phyloP scores from a whole-genome alignment of 2,329 filamentous ascomycete genomes.

The Metarhizium guizhouense region DNA sequence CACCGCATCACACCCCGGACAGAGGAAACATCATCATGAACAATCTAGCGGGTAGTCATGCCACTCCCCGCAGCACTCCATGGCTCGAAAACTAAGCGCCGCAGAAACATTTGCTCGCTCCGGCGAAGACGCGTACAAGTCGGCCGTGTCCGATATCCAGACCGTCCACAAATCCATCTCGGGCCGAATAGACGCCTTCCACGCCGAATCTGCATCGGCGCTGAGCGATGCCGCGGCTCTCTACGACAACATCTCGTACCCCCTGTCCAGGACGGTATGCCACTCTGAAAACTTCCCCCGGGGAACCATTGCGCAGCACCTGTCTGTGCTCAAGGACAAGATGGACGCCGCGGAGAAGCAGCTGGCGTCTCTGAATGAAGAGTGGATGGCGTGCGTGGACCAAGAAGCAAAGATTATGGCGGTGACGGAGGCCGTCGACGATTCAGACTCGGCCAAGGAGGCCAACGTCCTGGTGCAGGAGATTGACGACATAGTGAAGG shows the following conservation, averaged over 20 bases:
- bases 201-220: constrained; percentile 7
- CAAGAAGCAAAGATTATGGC: constrained; percentile 13
- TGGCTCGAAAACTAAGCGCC: background rate
- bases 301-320: constrained; percentile 18
- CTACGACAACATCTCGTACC: constrained; percentile 23
- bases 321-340: constrained; percentile 13
- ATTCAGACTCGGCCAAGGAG: background rate
- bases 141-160: constrained; percentile 10
- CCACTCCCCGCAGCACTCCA: background rate
- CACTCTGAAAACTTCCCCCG: constrained; percentile 12
- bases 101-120: constrained; percentile 4
- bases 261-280: constrained; percentile 23
- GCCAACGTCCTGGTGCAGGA: constrained; percentile 9
- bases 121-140: constrained; percentile 5
- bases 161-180: constrained; percentile 14
- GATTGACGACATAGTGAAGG: constrained; percentile 9
- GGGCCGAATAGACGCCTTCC: constrained; percentile 13
- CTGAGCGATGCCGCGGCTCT: constrained; percentile 13
- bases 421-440: constrained; percentile 4
- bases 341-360: constrained; percentile 15
- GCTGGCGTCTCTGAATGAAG: constrained; percentile 11
- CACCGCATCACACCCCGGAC: background rate
- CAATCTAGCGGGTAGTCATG: constrained; percentile 2
- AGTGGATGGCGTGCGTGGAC: constrained; percentile 18
- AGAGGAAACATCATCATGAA: background rate